These are phyloP conservation scores for Fistulifera pelliculosa DNA, from an alignment of 108 stramenopile species.

Conservation along the genomic window DNA sequence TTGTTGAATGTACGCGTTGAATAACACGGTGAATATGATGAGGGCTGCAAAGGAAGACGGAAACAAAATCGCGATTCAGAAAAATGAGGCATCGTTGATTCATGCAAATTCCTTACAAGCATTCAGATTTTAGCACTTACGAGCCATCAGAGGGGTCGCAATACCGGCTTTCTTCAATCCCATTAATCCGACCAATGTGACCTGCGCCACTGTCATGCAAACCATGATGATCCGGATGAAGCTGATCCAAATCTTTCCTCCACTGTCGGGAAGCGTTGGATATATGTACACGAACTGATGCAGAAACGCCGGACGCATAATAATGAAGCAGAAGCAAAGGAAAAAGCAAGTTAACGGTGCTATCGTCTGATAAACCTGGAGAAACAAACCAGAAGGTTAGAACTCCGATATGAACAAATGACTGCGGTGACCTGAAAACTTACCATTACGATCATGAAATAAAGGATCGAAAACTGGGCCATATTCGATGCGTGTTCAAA, in stretches of 20 bases:
- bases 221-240: slow-evolving; percentile 21
- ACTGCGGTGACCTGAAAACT: too few species aligned
- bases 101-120: too few species aligned
- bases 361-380: slow-evolving; percentile 30
- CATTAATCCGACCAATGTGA: slow-evolving; percentile 29
- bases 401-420: too few species aligned
- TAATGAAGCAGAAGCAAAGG: slow-evolving; percentile 30
- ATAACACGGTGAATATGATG: slow-evolving; percentile 32
- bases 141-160: slow-evolving; percentile 21
- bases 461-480: not conserved
- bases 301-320: slow-evolving; percentile 43
- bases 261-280: slow-evolving; percentile 46
- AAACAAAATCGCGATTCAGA: slow-evolving; percentile 7
- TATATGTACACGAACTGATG: slow-evolving; percentile 66
- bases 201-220: slow-evolving; percentile 37
- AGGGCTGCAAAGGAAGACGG: not conserved
- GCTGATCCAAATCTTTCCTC: slow-evolving; percentile 46
- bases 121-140: too few species aligned
- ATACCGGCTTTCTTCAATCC: slow-evolving; percentile 16
- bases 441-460: not conserved
- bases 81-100: slow-evolving; percentile 32
- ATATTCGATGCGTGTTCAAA: slow-evolving; percentile 36
- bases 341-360: slow-evolving; percentile 51
- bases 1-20: slow-evolving; percentile 50
- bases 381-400: too few species aligned